These are phyloP conservation scores for Lippia alba DNA, from an alignment of 305 asterid genomes.

Conservation along the genomic window DNA sequence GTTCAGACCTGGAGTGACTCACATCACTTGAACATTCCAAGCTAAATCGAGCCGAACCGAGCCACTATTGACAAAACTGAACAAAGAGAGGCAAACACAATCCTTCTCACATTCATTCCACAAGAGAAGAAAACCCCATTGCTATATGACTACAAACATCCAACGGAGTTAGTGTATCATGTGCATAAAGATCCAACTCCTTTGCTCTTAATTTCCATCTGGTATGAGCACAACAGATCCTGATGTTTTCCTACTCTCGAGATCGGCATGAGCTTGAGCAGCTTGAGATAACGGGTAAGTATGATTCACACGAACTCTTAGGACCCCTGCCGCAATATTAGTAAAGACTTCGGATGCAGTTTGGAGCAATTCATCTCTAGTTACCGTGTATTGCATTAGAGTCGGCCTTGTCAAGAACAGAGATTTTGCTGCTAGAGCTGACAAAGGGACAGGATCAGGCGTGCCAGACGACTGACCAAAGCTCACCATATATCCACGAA, in stretches of 20 bases:
- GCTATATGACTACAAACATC: too few relatives aligned
- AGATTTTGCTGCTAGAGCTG: slow-evolving; percentile 66
- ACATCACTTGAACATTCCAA: too few relatives aligned
- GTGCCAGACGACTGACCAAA: slow-evolving; percentile 87
- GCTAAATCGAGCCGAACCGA: too few relatives aligned
- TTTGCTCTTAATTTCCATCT: slow-evolving; percentile 37
- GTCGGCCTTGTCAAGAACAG: slow-evolving; percentile 86
- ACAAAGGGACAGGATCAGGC: slow-evolving; percentile 69
- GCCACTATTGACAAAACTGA: too few relatives aligned
- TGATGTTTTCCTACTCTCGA: slow-evolving; percentile 72
- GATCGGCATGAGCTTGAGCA: slow-evolving; percentile 80
- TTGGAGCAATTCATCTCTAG: slow-evolving; percentile 69
- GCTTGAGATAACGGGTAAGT: slow-evolving; percentile 77
- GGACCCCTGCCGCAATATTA: slow-evolving; percentile 58
- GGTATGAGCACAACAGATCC: slow-evolving; percentile 85
- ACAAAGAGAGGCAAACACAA: too few relatives aligned
- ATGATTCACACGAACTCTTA: slow-evolving; percentile 65
- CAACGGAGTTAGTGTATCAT: too few relatives aligned
- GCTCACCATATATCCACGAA: slow-evolving; percentile 83
- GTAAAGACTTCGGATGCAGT: slow-evolving; percentile 76
- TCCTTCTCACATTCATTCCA: too few relatives aligned
- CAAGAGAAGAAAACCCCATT: too few relatives aligned
- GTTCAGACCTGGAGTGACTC: too few relatives aligned
- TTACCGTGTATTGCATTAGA: slow-evolving; percentile 61
- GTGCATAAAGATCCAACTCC: too few relatives aligned